phyloP scores from a whole-genome alignment of 2,329 filamentous ascomycete genomes.

The Diaporthe vaccinii region DNA sequence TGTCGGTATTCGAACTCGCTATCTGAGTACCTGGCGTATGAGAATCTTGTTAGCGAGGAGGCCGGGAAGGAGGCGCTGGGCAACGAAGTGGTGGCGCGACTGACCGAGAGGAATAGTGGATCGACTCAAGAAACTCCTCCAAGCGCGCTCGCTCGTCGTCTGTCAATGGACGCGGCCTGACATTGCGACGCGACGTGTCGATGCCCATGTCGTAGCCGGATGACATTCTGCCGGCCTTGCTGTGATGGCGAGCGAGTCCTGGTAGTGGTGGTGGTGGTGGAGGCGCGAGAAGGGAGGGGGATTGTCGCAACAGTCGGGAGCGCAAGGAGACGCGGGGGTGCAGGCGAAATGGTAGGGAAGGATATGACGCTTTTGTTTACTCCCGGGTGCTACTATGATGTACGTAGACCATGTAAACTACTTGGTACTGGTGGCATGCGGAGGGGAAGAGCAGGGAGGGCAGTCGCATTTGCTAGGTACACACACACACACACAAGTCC shows the following conservation, averaged over 20 bases:
- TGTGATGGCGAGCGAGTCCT: conserved; percentile 1
- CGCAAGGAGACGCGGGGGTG: not conserved
- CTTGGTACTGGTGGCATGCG: not conserved
- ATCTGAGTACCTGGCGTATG: conserved; percentile 83
- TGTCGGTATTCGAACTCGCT: conserved; percentile 96
- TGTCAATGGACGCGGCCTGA: conserved; percentile 82
- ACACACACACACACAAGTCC: not conserved
- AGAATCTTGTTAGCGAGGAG: conserved; percentile 41
- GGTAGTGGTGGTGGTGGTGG: not conserved
- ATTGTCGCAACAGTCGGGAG: conserved; percentile 21
- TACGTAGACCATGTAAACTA: conserved; percentile 5
- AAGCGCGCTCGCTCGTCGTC: conserved; percentile 86
- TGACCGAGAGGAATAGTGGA: conserved; percentile 95
- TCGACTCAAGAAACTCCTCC: conserved; percentile 92
- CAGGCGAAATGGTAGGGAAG: conserved; percentile 7
- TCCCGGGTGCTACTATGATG: conserved; percentile 21
- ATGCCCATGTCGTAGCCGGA: conserved; percentile 67
- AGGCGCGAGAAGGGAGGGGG: not conserved
- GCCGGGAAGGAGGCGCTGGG: not conserved
- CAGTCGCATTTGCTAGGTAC: not conserved
- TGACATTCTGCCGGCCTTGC: conserved; percentile 44
- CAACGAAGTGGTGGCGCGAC: conserved; percentile 45
- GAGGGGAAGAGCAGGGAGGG: conserved; percentile 11
- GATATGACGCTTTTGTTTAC: conserved; percentile 32
- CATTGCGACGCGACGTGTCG: conserved; percentile 88